phyloP scores from a whole-genome alignment of 192 early-diverging fungal species.

The Coemansia sp. region DNA sequence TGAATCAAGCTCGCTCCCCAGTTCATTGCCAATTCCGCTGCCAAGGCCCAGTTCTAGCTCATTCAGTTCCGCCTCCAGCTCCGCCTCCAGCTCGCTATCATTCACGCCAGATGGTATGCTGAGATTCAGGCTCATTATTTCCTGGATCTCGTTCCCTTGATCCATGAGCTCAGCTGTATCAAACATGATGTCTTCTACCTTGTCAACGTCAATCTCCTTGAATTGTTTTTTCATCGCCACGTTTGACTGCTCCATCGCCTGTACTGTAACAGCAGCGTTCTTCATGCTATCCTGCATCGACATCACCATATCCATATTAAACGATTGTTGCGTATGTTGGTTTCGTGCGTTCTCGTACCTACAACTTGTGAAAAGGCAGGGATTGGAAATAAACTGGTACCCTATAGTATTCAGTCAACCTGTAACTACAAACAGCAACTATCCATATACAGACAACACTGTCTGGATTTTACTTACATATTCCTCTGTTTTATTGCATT shows the following conservation, averaged over 20 bases:
- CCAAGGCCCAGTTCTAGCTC: slow-evolving; percentile 88
- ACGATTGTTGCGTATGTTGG: slow-evolving; percentile 92
- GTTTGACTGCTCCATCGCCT: slow-evolving; percentile 96
- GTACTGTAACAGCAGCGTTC: slow-evolving; percentile 93
- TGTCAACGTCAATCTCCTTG: slow-evolving; percentile 91
- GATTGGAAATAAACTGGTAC: neutral
- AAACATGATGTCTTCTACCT: slow-evolving; percentile 92
- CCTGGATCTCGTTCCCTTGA: slow-evolving; percentile 96
- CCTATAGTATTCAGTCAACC: neutral
- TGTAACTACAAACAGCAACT: neutral
- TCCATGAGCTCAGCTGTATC: slow-evolving; percentile 98
- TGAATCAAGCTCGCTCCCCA: slow-evolving; percentile 85
- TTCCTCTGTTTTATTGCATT: slow-evolving; percentile 92
- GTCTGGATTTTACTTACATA: slow-evolving; percentile 53
- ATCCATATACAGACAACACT: neutral
- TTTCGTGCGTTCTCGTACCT: slow-evolving; percentile 87
- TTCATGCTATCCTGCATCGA: slow-evolving; percentile 94
- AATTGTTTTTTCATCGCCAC: slow-evolving; percentile 95
- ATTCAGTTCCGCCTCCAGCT: slow-evolving; percentile 97
- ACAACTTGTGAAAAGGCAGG: slow-evolving; percentile 1
- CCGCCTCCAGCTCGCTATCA: slow-evolving; percentile 96
- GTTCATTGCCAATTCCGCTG: slow-evolving; percentile 61
- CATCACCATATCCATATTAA: slow-evolving; percentile 98
- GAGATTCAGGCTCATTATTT: slow-evolving; percentile 89
- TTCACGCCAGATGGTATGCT: slow-evolving; percentile 93